Conservation (phyloP, 2,329 filamentous ascomycete species). For the Neobulgaria alba region DNA sequence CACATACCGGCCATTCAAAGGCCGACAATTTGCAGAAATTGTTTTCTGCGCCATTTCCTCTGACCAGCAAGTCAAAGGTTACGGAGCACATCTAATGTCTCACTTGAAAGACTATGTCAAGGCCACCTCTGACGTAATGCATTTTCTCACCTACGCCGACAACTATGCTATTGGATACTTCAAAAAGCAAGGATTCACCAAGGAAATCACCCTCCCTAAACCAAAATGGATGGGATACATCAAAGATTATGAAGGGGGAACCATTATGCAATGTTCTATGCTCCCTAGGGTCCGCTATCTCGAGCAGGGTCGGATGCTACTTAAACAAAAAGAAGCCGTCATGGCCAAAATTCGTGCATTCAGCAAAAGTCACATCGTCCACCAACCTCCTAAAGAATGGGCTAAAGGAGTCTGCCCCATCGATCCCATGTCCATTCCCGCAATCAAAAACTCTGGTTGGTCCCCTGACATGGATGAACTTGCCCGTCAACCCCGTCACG, state of each 20-base stretch:
- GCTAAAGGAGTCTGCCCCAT: slow-evolving; percentile 65
- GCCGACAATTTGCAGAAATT: slow-evolving; percentile 90
- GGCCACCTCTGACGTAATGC: slow-evolving; percentile 92
- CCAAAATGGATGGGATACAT: slow-evolving; percentile 99
- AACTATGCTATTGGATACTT: slow-evolving; percentile 99
- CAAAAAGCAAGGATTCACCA: slow-evolving; percentile 98
- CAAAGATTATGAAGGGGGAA: slow-evolving; percentile 98
- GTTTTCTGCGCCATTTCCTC: slow-evolving; percentile 97
- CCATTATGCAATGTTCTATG: slow-evolving; percentile 99
- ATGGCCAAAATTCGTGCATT: slow-evolving; percentile 91
- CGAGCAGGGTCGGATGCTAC: slow-evolving; percentile 83
- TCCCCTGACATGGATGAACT: slow-evolving; percentile 96
- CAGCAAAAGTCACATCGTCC: slow-evolving; percentile 79
- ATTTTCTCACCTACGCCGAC: slow-evolving; percentile 96
- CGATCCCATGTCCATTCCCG: slow-evolving; percentile 76
- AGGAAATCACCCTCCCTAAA: slow-evolving; percentile 88
- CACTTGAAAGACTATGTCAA: slow-evolving; percentile 98
- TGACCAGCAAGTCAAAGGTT: slow-evolving; percentile 97
- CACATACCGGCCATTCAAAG: slow-evolving; percentile 90
- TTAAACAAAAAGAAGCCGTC: slow-evolving; percentile 95
- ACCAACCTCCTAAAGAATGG: slow-evolving; percentile 81
- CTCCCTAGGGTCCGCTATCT: slow-evolving; percentile 90
- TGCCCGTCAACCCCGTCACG: slow-evolving; percentile 86
- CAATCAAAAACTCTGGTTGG: slow-evolving; percentile 90
- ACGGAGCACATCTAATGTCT: slow-evolving; percentile 95